phyloP scores from a whole-genome alignment of 805 yeast species.

The Sugiyamaella chiloensis region DNA sequence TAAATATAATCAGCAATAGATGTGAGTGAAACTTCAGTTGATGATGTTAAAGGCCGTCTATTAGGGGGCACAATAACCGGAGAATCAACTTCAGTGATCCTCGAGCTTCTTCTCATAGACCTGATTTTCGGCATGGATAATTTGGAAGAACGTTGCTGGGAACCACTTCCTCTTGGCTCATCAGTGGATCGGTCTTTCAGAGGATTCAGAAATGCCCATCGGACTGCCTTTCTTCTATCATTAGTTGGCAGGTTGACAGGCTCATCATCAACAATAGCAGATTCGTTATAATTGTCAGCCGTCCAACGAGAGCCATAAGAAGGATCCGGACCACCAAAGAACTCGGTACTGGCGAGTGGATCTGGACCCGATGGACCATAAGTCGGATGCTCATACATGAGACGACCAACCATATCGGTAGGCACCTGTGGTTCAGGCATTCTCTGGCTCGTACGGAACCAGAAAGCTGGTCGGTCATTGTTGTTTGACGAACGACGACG shows the following conservation, averaged over 20 bases:
- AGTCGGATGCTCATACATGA: constrained; percentile 6
- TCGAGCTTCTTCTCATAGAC: neutral
- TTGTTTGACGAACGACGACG: constrained; percentile 3
- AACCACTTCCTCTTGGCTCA: neutral
- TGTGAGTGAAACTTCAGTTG: neutral
- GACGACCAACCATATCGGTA: constrained; percentile 6
- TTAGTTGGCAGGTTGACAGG: neutral
- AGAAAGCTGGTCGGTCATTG: constrained; percentile 8
- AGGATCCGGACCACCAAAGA: neutral
- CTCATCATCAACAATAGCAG: neutral
- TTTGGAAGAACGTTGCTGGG: neutral
- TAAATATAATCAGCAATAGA: neutral
- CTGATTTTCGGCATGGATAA: neutral
- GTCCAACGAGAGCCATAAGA: neutral
- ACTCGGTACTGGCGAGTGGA: neutral
- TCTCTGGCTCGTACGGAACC: constrained; percentile 8
- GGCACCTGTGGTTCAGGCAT: neutral
- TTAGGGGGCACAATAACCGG: neutral
- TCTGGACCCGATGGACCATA: neutral
- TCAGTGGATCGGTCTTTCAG: too few relatives aligned
- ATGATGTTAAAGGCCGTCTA: neutral
- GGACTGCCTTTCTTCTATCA: neutral
- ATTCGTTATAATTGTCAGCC: neutral
- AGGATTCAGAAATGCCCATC: neutral
- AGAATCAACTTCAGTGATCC: neutral